phyloP scores from a whole-genome alignment of 2,329 filamentous ascomycete species.

The Zymoseptoria pseudotritici region DNA sequence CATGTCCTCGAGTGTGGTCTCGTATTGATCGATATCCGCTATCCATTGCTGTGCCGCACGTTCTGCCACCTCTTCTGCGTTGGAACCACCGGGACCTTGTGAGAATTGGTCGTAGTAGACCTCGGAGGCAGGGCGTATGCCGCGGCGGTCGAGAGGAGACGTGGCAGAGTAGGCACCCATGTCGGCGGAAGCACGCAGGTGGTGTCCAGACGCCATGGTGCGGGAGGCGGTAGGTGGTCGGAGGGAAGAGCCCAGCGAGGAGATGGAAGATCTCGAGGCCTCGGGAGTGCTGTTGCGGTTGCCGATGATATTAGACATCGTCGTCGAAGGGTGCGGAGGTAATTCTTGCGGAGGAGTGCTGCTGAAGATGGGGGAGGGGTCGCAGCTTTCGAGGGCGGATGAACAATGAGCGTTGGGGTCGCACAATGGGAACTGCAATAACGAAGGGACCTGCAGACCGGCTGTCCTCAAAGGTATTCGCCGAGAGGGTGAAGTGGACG shows the following conservation, averaged over 20 bases:
- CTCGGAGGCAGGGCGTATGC: slow-evolving; percentile 87
- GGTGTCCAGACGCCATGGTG: slow-evolving; percentile 64
- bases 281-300: slow-evolving; percentile 98
- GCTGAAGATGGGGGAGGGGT: slow-evolving; percentile 3
- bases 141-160: slow-evolving; percentile 63
- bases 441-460: slow-evolving; percentile 67
- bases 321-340: slow-evolving; percentile 12
- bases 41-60: slow-evolving; percentile 98
- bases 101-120: slow-evolving; percentile 76
- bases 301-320: slow-evolving; percentile 44
- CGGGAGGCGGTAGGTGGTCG: slow-evolving; percentile 50
- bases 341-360: neutral
- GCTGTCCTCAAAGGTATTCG: slow-evolving; percentile 72
- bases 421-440: slow-evolving; percentile 11
- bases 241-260: slow-evolving; percentile 55
- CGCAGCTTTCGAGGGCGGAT: slow-evolving; percentile 1
- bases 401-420: slow-evolving; percentile 3
- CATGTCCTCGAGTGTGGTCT: slow-evolving; percentile 98
- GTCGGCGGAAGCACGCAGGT: slow-evolving; percentile 90
- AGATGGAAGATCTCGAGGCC: slow-evolving; percentile 69
- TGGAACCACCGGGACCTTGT: slow-evolving; percentile 59
- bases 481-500: slow-evolving; percentile 8
- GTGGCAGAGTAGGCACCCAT: slow-evolving; percentile 69
- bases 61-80: slow-evolving; percentile 77
- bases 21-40: slow-evolving; percentile 96